Conservation (phyloP, 352 stramenopile species). For the Aphanomyces euteiches region DNA sequence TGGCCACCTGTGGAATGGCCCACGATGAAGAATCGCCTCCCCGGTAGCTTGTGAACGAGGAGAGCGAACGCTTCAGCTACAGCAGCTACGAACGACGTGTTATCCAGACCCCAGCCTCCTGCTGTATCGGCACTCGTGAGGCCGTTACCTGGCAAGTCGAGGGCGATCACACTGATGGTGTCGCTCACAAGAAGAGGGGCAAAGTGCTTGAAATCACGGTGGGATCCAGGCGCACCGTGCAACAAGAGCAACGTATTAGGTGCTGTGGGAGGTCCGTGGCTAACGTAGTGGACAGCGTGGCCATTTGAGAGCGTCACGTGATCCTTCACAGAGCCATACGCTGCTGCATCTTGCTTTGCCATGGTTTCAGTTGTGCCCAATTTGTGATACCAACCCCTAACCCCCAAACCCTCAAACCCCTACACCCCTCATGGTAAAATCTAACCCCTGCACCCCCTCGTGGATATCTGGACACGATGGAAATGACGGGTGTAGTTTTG, state of each 20-base stretch:
- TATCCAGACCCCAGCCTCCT: not conserved
- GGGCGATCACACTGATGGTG: conserved; percentile 16
- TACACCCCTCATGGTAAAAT: no score
- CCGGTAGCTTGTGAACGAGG: not conserved
- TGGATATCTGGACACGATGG: no score
- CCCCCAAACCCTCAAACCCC: no score
- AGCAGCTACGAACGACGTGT: not conserved
- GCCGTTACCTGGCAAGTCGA: conserved; percentile 18
- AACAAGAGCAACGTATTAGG: conserved; percentile 8
- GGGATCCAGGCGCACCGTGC: conserved; percentile 14
- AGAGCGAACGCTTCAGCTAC: not conserved
- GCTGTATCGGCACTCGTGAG: conserved; percentile 12
- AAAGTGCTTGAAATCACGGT: conserved; percentile 17
- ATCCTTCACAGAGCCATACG: not conserved
- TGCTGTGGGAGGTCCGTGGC: not conserved
- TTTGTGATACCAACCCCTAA: no score
- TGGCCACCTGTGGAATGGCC: conserved; percentile 16
- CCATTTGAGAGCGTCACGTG: conserved; percentile 1
- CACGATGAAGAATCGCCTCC: conserved; percentile 4
- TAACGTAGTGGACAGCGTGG: conserved; percentile 16
- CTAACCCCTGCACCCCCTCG: no score
- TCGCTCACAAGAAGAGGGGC: conserved; percentile 4
- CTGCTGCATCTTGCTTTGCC: no score
- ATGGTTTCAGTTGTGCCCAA: no score
- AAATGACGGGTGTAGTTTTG: no score